Percentiles rank a stretch among this genome's conserved stretches.
These are phyloP conservation scores for Anisodus acutangulus DNA, from an alignment of 257 asterid species.

Conservation along the genomic window DNA sequence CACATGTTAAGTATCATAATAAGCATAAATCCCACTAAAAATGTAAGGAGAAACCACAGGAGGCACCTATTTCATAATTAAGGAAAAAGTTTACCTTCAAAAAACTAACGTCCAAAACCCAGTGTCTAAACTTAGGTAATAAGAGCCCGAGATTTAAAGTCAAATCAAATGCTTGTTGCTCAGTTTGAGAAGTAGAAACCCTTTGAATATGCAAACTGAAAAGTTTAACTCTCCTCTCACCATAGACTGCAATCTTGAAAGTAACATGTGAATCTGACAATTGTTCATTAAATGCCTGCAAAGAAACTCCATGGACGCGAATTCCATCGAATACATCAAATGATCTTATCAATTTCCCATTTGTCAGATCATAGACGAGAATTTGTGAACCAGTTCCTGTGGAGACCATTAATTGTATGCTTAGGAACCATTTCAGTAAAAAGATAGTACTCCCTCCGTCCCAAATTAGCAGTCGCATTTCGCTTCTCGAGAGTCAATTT, in stretches of 20 bases:
- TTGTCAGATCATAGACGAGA: constrained; percentile 59
- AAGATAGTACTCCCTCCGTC: background rate
- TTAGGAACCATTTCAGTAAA: background rate
- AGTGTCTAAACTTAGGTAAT: constrained; percentile 71
- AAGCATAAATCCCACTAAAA: background rate
- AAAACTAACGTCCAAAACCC: constrained; percentile 89
- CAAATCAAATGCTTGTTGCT: constrained; percentile 29
- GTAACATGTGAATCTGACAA: constrained; percentile 33
- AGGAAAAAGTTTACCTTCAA: constrained; percentile 52
- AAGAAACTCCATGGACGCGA: constrained; percentile 87
- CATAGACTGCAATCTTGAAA: constrained; percentile 63
- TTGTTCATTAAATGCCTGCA: constrained; percentile 43
- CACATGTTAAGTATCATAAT: constrained; percentile 16
- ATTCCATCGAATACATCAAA: constrained; percentile 82
- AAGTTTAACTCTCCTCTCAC: constrained; percentile 89
- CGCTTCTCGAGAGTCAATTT: no score
- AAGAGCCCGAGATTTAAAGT: constrained; percentile 53
- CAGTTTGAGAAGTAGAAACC: constrained; percentile 30
- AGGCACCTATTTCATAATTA: background rate
- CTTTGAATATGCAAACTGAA: constrained; percentile 51
- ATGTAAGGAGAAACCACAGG: background rate
- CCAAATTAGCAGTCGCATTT: no score
- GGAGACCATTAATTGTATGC: background rate
- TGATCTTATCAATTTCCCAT: constrained; percentile 51
- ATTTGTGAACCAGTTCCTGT: constrained; percentile 93